Base-by-base conservation (phyloP, 106 monocot species). In the Allium sativum region DNA sequence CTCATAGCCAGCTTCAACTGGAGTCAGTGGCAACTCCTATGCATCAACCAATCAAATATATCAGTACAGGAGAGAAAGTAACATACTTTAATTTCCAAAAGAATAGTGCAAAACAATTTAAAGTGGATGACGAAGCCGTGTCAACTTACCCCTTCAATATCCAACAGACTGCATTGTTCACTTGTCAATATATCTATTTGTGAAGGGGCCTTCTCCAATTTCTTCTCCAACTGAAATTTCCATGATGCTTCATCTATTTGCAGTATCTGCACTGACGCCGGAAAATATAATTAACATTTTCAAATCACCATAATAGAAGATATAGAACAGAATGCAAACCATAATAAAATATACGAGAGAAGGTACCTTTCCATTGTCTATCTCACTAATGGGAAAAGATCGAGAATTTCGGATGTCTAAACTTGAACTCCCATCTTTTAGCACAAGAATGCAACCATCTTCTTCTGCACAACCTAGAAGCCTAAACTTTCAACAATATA, bases 351-450 rank as follows among this genome's bases (percentile, higher is more conserved):
- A 44, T 18, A 56, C 40, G 18, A 67, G 8, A 10, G 40, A 51
- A 64, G 21, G 16, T 19, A 76, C 76, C 65, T 70, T 65, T 45
- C 53, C 65, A 18, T 48, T 14, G 60, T 76, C 76, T n/a, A 76
- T 76, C 10, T 70, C 52, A 50, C 57, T 65, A 40, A 76, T 58
- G 18, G 76, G 76, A 66, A 76, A 71, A 12, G 70, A 65, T 45
- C 53, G 12, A 56, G 76, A 76, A 42, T 71, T 22, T 21, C 53
- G 65, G 20, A 76, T 44, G 17, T 59, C 52, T 6, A 76, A 56
- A 11, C 31, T 59, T 52, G 76, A 18, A 59, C 45, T 65, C 50
- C 52, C 76, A 58, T 60, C 70, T 65, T 16, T 15, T 9, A 55
- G 44, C 8, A 40, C 7, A 76, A 76, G 50, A 31, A 22, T 45